Conservation (phyloP, 768 basidiomycete species). For the Tulasnella sp. region DNA sequence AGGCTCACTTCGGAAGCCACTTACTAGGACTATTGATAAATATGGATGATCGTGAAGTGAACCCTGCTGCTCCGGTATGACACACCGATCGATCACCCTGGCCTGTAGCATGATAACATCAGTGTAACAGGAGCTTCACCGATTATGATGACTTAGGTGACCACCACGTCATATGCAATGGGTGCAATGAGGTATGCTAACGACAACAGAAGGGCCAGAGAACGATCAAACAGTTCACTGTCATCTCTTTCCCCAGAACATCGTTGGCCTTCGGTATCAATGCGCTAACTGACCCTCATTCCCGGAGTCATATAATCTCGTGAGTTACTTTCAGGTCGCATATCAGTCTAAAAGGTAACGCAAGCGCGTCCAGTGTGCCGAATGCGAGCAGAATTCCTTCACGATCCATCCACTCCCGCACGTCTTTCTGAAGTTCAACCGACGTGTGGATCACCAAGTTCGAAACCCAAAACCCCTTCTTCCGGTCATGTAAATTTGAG, state of each 20-base stretch:
- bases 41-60: no score
- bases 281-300: constrained; percentile 84
- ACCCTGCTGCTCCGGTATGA: no score
- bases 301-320: constrained; percentile 68
- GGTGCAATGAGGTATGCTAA: constrained; percentile 52
- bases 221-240: not conserved
- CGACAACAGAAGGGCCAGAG: not conserved
- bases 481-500: constrained; percentile 57
- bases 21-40: no score
- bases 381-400: constrained; percentile 77
- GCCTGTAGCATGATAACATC: no score
- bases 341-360: constrained; percentile 10
- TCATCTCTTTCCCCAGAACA: constrained; percentile 46
- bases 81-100: no score
- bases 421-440: constrained; percentile 80
- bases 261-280: constrained; percentile 78
- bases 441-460: constrained; percentile 67
- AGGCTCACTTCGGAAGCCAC: no score
- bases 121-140: no score
- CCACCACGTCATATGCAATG: constrained; percentile 60
- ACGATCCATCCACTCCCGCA: constrained; percentile 80
- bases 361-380: constrained; percentile 55
- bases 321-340: constrained; percentile 31
- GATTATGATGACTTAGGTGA: constrained; percentile 39
- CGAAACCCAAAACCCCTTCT: constrained; percentile 56